These are phyloP conservation scores for Lentinula boryana DNA, from an alignment of 768 basidiomycete genomes.

Conservation along the genomic window DNA sequence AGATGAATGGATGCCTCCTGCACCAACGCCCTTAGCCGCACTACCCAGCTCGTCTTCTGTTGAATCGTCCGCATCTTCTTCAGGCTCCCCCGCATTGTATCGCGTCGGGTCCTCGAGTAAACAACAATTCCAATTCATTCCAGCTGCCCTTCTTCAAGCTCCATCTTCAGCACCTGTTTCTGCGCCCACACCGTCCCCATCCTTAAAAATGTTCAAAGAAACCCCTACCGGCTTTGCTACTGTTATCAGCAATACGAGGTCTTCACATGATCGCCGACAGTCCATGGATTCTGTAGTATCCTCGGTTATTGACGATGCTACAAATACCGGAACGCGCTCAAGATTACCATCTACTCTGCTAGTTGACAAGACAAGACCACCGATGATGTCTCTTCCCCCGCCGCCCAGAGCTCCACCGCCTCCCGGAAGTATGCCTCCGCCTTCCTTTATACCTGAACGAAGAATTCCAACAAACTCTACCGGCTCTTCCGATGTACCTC, in stretches of 20 bases:
- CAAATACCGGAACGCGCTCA: constrained; percentile 33
- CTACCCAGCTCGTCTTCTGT: constrained; percentile 21
- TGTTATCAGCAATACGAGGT: constrained; percentile 28
- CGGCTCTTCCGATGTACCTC: constrained; percentile 52
- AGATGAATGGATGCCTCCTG: constrained; percentile 58
- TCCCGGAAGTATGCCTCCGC: constrained; percentile 65
- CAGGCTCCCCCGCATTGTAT: constrained; percentile 36
- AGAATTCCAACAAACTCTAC: constrained; percentile 38
- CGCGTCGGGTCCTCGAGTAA: constrained; percentile 41
- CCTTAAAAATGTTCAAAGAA: constrained; percentile 15
- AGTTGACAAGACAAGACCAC: constrained; percentile 76
- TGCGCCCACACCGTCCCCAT: constrained; percentile 23
- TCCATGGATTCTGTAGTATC: constrained; percentile 71
- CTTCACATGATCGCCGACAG: constrained; percentile 55
- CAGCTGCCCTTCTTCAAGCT: constrained; percentile 27
- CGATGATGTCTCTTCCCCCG: constrained; percentile 79
- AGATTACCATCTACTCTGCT: constrained; percentile 51
- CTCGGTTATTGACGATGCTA: constrained; percentile 40
- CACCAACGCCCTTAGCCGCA: constrained; percentile 24
- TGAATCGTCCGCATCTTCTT: constrained; percentile 6
- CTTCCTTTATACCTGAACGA: constrained; percentile 69
- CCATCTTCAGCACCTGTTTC: constrained; percentile 26
- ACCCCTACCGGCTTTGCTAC: constrained; percentile 8
- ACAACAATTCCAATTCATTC: constrained; percentile 62
- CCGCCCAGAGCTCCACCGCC: constrained; percentile 67